Evolutionary conservation across 805 yeast species (phyloP).

Genomic region (Spathaspora sp.): DNA sequence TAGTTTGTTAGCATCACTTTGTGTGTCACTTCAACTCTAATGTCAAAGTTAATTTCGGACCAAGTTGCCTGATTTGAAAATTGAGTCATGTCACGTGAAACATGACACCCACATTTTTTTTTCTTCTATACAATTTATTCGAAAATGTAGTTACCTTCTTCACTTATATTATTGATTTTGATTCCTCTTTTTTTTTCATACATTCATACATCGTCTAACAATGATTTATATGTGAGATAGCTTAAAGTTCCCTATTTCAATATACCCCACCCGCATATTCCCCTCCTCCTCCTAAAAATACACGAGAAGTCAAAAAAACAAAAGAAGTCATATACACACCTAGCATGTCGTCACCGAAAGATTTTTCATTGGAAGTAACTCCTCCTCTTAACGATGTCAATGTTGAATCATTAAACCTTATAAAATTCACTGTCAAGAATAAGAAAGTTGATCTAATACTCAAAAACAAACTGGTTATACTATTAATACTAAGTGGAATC

Average conservation of each 20-base stretch:
- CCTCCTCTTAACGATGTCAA: conserved; percentile 13
- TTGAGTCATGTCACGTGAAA: neutral
- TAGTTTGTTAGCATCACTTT: neutral
- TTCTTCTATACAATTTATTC: neutral
- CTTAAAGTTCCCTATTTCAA: neutral
- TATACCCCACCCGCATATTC: neutral
- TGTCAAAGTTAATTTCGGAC: neutral
- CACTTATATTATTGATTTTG: neutral
- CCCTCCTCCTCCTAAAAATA: neutral
- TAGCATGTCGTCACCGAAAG: conserved; percentile 28
- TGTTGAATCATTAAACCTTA: conserved; percentile 9
- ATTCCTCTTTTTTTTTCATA: neutral
- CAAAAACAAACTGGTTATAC: conserved; percentile 4
- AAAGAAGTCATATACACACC: neutral
- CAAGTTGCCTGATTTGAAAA: neutral
- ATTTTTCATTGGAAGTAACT: conserved; percentile 24
- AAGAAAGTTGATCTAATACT: conserved; percentile 3
- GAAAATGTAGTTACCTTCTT: neutral
- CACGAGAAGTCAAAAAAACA: neutral
- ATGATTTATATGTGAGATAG: conserved; percentile 11
- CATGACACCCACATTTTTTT: neutral
- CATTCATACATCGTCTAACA: neutral
- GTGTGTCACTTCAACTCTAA: neutral
- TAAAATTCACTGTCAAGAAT: conserved; percentile 17
- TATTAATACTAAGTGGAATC: conserved; percentile 4